Base-by-base conservation (phyloP, 441 rosid species). In the Croton setiger region DNA sequence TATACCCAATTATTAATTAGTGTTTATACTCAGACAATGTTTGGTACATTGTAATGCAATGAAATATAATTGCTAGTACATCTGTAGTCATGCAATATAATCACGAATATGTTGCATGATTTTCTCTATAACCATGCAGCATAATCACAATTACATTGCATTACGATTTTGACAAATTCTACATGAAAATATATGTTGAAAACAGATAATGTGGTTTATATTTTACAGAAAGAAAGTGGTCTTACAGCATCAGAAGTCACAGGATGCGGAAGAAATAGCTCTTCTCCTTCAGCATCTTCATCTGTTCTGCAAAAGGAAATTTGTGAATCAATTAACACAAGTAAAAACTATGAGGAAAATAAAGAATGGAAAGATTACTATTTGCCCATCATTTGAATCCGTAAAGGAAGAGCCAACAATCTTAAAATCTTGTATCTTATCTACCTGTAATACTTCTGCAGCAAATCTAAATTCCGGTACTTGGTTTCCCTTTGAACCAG, bases 361-460 rank as follows among this genome's bases (percentile, higher is more conserved):
- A 37, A 66, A 36, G 53, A 20, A 49, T 14, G 36, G 44, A 39
- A 35, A 20, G 23, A 53, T 37, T 17, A 20, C 18, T 66, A 5
- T 20, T 37, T 20, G 20, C 12, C 18, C 17, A 39, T 53, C 33
- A 39, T 37, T 20, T 27, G 31, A 27, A 27, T 27, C 31, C 1
- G 31, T 27, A 27, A 27, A 27, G 31, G 31, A 27, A 27, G n/a
- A 60, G 1, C 7, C 15, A 2, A 36, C 0, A 5, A 36, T 43
- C 60, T 1, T 55, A 55, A 27, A 41, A n/a, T 48, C 4, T 18
- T 49, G 10, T 14, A 64, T 60, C 39, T 15, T 47, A 13, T 49
- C 14, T 74, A 86, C 91, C 91, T 83, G 82, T 77, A 84, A 74
- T 87, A 87, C 55, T 87, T 87, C 61, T 80, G 87, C 70, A 87